These are phyloP conservation scores for Mikania micrantha DNA, from an alignment of 129 eudicot genomes.

Conservation along the genomic window DNA sequence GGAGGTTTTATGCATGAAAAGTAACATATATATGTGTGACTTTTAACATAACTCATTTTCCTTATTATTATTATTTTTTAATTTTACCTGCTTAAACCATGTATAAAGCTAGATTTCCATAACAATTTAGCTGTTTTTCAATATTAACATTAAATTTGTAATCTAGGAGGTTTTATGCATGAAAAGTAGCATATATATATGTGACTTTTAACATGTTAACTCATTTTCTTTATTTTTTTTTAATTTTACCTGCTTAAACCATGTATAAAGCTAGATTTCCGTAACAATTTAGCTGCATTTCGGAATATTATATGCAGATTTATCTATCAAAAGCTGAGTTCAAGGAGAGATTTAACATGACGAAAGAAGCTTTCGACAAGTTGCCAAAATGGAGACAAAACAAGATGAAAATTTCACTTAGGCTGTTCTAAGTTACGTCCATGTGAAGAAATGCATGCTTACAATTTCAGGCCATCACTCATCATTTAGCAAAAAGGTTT, in stretches of 20 bases:
- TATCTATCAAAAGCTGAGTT: constrained; percentile 70
- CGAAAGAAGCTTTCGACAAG: constrained; percentile 64
- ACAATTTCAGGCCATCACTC: background rate
- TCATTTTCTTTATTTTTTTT: background rate
- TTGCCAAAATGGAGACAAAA: constrained; percentile 93
- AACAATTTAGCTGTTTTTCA: too few relatives aligned
- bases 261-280: background rate
- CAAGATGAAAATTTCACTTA: constrained; percentile 64
- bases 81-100: too few relatives aligned
- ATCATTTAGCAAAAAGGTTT: background rate
- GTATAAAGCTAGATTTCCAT: too few relatives aligned
- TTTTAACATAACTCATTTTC: too few relatives aligned
- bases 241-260: background rate
- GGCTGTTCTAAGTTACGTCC: constrained; percentile 43
- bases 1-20: too few relatives aligned
- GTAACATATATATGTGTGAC: too few relatives aligned
- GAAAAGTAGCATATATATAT: too few relatives aligned
- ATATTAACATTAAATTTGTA: too few relatives aligned
- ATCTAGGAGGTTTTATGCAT: too few relatives aligned
- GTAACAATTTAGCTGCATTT: background rate
- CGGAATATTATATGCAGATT: constrained; percentile 34
- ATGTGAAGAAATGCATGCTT: background rate
- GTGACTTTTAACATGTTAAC: background rate
- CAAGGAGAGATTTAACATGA: constrained; percentile 70
- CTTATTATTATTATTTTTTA: too few relatives aligned